phyloP scores from a whole-genome alignment of 2,329 filamentous ascomycete genomes.

The Talaromyces sp. region DNA sequence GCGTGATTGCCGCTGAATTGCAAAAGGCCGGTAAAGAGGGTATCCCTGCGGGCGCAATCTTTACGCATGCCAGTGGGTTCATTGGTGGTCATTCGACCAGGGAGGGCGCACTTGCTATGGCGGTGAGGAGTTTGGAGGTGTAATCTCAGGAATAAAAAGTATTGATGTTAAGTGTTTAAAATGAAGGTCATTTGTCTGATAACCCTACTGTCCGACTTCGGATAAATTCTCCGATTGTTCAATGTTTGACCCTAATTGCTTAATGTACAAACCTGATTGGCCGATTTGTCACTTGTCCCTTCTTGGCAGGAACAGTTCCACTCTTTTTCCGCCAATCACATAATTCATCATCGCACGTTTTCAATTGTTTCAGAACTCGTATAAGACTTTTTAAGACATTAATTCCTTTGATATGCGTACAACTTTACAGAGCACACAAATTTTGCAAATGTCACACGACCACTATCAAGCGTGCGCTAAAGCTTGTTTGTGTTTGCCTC shows the following conservation, averaged over 20 bases:
- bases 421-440: too few relatives aligned
- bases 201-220: not conserved
- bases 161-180: too few relatives aligned
- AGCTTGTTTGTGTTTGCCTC: not conserved
- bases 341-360: not conserved
- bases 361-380: not conserved
- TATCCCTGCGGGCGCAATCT: slow-evolving; percentile 63
- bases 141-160: not conserved
- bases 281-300: not conserved
- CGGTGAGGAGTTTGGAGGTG: slow-evolving; percentile 44
- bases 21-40: slow-evolving; percentile 37
- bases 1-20: slow-evolving; percentile 43
- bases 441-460: too few relatives aligned
- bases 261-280: not conserved
- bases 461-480: not conserved
- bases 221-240: not conserved
- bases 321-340: not conserved
- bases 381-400: too few relatives aligned
- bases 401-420: too few relatives aligned
- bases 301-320: not conserved
- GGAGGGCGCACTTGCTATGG: slow-evolving; percentile 84
- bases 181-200: not conserved
- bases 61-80: slow-evolving; percentile 92
- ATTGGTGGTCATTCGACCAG: slow-evolving; percentile 93
- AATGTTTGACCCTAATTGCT: too few relatives aligned